Conservation (phyloP, 257 asterid species). For the Lycium barbarum region DNA sequence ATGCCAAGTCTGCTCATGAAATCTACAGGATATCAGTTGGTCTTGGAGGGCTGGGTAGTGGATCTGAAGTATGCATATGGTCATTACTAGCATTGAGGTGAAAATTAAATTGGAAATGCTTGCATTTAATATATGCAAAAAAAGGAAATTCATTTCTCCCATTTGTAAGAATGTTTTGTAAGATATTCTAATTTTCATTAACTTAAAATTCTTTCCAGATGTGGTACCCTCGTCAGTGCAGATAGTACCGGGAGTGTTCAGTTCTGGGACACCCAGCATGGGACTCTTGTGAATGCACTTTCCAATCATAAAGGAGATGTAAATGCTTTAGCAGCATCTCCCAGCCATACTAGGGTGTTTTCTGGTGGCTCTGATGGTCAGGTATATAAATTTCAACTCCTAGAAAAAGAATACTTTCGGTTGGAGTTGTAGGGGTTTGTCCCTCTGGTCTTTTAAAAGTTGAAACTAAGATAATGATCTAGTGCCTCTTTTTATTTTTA, state of each 20-base stretch:
- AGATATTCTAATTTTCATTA: neutral
- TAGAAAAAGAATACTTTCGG: neutral
- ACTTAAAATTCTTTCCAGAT: slow-evolving; percentile 40
- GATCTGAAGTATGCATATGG: slow-evolving; percentile 83
- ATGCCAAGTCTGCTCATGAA: slow-evolving; percentile 67
- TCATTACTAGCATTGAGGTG: slow-evolving; percentile 85
- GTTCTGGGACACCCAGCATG: slow-evolving; percentile 91
- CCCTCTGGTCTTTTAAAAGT: neutral
- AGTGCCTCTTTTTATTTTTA: neutral
- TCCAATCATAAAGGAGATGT: slow-evolving; percentile 92
- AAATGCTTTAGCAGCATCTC: slow-evolving; percentile 85
- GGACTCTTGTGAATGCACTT: slow-evolving; percentile 87
- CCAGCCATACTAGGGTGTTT: slow-evolving; percentile 82
- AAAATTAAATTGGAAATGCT: slow-evolving; percentile 17
- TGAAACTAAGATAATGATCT: neutral
- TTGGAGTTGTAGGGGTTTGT: slow-evolving; percentile 6
- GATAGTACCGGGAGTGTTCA: slow-evolving; percentile 92
- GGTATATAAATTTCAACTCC: slow-evolving; percentile 51
- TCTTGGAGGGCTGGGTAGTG: slow-evolving; percentile 74
- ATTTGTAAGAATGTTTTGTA: neutral
- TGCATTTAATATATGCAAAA: neutral
- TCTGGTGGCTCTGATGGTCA: slow-evolving; percentile 99
- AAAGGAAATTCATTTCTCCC: neutral
- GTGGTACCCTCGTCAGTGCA: slow-evolving; percentile 71
- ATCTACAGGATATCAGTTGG: slow-evolving; percentile 83